Evolutionary conservation across 2,329 filamentous ascomycete species (phyloP).

Genomic region (Lachnellula willkommii): DNA sequence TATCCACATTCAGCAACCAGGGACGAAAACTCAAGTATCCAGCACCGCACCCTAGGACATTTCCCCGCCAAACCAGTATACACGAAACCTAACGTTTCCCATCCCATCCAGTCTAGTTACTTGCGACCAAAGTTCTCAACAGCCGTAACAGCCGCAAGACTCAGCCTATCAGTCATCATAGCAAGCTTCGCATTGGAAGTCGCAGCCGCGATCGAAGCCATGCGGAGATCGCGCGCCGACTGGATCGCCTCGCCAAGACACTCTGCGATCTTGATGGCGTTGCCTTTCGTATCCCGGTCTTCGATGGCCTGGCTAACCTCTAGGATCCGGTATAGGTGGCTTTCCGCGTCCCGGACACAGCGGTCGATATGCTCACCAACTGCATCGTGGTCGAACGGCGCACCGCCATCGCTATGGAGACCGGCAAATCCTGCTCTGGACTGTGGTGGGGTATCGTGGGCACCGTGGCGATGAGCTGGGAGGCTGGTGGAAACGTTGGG

Average conservation of each 20-base stretch:
- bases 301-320: not conserved
- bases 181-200: not conserved
- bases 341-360: not conserved
- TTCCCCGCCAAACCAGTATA: not conserved
- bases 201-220: not conserved
- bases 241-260: slow-evolving; percentile 1
- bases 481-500: not conserved
- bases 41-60: not conserved
- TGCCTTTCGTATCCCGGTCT: not conserved
- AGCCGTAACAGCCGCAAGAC: not conserved
- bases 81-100: not conserved
- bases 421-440: not conserved
- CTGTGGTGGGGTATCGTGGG: not conserved
- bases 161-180: not conserved
- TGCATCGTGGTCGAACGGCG: not conserved
- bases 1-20: not conserved
- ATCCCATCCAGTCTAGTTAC: not conserved
- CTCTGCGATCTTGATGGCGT: not conserved
- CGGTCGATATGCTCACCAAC: not conserved
- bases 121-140: not conserved
- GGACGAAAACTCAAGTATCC: not conserved
- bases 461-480: no score
- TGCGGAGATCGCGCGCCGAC: not conserved
- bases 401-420: not conserved
- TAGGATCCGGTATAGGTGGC: not conserved